Percentiles rank a stretch among this genome's conserved stretches.
phyloP scores from a whole-genome alignment of 805 yeast species.

The Wickerhamomyces hampshirensis region DNA sequence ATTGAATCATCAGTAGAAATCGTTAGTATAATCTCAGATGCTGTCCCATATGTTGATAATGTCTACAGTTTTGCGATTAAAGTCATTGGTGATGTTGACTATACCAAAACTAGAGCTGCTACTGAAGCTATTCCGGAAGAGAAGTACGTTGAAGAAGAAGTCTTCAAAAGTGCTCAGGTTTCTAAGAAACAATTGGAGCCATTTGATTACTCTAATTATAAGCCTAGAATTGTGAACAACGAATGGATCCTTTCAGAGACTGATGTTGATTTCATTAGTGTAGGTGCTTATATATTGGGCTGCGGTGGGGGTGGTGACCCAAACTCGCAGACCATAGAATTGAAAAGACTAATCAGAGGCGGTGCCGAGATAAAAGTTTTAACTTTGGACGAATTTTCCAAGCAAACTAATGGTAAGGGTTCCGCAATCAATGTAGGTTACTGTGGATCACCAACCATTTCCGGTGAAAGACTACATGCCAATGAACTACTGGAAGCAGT shows the following conservation, averaged over 20 bases:
- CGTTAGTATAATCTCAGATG: conserved; percentile 23
- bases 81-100: conserved; percentile 17
- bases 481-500: conserved; percentile 26
- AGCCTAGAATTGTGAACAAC: conserved; percentile 12
- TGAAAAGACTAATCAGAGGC: conserved; percentile 28
- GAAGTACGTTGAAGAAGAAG: conserved; percentile 1
- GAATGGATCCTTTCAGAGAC: conserved; percentile 25
- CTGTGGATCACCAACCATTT: conserved; percentile 20
- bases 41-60: conserved; percentile 30
- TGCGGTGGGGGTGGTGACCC: conserved; percentile 52
- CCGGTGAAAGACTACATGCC: conserved; percentile 30
- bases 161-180: conserved; percentile 5
- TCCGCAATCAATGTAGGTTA: conserved; percentile 29
- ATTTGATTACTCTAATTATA: conserved; percentile 21
- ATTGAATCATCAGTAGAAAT: conserved; percentile 21
- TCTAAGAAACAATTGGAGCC: conserved; percentile 6
- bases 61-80: conserved; percentile 21
- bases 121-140: conserved; percentile 30
- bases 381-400: conserved; percentile 18
- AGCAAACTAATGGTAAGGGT: conserved; percentile 19
- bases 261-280: conserved; percentile 36
- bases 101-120: conserved; percentile 24
- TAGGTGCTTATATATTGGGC: conserved; percentile 45
- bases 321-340: conserved; percentile 33
- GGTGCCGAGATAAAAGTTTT: conserved; percentile 34